A percentile compares a stretch with the other conserved stretches of the same genome.
These are phyloP conservation scores for Hortiboletus flavorubellus DNA, from an alignment of 768 basidiomycete species.

Conservation along the genomic window DNA sequence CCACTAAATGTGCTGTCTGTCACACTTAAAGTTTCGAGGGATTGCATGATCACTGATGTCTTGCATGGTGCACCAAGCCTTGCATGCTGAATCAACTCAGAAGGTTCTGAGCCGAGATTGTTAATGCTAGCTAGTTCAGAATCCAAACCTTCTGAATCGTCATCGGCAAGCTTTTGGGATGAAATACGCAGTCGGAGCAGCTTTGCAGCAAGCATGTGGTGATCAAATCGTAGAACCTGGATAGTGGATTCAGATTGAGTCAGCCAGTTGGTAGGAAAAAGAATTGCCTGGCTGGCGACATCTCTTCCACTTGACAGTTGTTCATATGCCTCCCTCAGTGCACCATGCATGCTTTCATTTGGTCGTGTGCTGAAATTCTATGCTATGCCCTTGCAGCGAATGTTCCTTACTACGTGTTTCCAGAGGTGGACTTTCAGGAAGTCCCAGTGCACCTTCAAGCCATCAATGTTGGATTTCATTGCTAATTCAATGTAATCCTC, in stretches of 20 bases:
- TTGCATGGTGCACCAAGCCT: not conserved
- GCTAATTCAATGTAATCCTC: not conserved
- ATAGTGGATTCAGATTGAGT: not conserved
- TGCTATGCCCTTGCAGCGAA: constrained; percentile 31
- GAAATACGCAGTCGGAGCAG: not conserved
- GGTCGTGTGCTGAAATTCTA: constrained; percentile 32
- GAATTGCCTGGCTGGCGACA: no score
- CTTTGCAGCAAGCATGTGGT: constrained; percentile 5
- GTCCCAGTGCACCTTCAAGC: constrained; percentile 22
- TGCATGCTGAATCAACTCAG: no score
- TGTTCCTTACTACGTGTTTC: constrained; percentile 32
- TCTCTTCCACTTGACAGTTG: no score
- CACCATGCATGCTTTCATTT: constrained; percentile 31
- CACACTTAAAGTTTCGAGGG: not conserved
- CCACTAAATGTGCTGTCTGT: not conserved
- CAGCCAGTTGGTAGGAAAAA: no score
- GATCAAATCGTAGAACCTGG: constrained; percentile 12
- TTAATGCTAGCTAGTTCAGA: no score
- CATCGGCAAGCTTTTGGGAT: no score
- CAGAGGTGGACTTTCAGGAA: constrained; percentile 36
- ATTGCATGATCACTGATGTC: not conserved
- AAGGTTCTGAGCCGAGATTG: no score
- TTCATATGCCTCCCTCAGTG: constrained; percentile 20
- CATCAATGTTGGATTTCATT: not conserved
- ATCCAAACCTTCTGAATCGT: no score